Percentiles rank a stretch among this genome's conserved stretches.
Evolutionary conservation across 2,329 filamentous ascomycete species (phyloP).

Genomic region (Epichloe bromicola): DNA sequence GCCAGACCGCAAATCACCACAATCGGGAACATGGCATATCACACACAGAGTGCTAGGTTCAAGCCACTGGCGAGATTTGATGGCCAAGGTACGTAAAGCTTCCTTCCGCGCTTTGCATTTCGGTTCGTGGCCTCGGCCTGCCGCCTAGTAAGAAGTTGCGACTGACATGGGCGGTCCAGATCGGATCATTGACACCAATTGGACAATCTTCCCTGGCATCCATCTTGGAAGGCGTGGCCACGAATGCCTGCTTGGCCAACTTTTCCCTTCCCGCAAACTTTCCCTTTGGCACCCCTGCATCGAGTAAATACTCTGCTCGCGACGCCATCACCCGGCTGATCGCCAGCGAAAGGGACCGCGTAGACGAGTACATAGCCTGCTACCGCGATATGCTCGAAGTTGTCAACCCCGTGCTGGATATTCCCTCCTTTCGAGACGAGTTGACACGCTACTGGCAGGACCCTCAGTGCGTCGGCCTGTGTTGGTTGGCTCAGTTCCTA

Average conservation of each 20-base stretch:
- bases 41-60: conserved; percentile 22
- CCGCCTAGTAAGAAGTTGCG: not conserved
- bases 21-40: conserved; percentile 20
- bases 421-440: conserved; percentile 16
- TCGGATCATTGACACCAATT: conserved; percentile 13
- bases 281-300: conserved; percentile 24
- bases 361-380: conserved; percentile 15
- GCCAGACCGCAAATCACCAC: conserved; percentile 11
- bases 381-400: conserved; percentile 21
- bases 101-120: too few relatives aligned
- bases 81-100: conserved; percentile 19
- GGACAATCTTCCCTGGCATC: conserved; percentile 15
- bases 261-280: conserved; percentile 24
- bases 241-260: conserved; percentile 22
- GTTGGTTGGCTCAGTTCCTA: conserved; percentile 22
- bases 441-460: conserved; percentile 21
- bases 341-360: conserved; percentile 14
- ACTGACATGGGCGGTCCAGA: conserved; percentile 9
- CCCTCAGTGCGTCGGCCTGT: conserved; percentile 16
- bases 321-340: conserved; percentile 19
- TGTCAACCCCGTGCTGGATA: conserved; percentile 22
- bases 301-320: conserved; percentile 19
- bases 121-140: too few relatives aligned
- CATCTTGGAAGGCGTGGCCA: conserved; percentile 20
- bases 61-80: conserved; percentile 24